Base-by-base conservation (phyloP, 768 basidiomycete species). In the Leccinum boreale region DNA sequence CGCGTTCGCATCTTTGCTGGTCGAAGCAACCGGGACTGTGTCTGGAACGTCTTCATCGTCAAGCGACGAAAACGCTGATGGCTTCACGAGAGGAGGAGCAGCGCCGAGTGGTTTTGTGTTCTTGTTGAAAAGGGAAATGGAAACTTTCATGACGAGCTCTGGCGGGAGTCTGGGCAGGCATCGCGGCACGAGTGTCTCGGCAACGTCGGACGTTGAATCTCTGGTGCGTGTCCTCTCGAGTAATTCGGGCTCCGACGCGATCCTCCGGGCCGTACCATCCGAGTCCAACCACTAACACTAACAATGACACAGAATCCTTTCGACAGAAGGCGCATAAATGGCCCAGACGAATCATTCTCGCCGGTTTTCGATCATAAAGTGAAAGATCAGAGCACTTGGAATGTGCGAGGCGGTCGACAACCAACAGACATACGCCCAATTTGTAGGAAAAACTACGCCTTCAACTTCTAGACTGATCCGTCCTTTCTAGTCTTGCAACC, bases 321-420 rank as follows among this genome's bases (percentile, higher is more conserved):
- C 68, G 96, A 98, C 80, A 79, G 96, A 66, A 80, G 96, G 66
- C 85, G 96, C 47, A 83, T 94, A 57, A 92, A 92, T 63, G 96
- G 94, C 0, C 96, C 96, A 31, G 95, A 95, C 66, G 86, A 88
- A 57, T 93, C 89, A 52, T 79, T 77, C 58, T 72, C 85, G 5
- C 92, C 91, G 3, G 59, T 82, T 1, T 94, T 84, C 64, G 69
- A 66, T 44, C 78, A 79, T 24, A 69, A 73, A 35, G 73, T 78
- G 66, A 70, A 15, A 57, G 45, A 24, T 1, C 23, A 24, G 23
- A 0, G 23, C n/a, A 35, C 44, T 9, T 64, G 67, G 62, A 53
- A 55, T 19, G 61, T 77, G 31, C 80, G 86, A 56, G 74, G 75
- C 64, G 80, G 76, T 45, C 80, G 94, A 61, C 65, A 70, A 26